Evolutionary conservation across 805 yeast genomes (phyloP).

Genomic region (Metschnikowia continentalis): DNA sequence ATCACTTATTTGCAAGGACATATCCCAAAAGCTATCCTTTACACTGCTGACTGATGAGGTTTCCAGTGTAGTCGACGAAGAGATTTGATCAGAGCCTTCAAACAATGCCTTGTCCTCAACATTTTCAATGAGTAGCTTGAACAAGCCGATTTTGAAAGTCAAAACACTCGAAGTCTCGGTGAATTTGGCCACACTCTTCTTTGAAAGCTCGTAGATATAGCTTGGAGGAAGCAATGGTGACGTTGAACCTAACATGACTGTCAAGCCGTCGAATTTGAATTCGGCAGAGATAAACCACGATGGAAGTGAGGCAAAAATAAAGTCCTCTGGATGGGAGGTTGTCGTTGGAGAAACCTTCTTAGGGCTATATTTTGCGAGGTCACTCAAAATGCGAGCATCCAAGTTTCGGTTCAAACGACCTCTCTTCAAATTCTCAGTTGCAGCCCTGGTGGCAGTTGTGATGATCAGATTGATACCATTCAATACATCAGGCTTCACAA

Average conservation of each 20-base stretch:
- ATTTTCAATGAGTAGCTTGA: background rate
- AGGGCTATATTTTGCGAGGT: slow-evolving; percentile 4
- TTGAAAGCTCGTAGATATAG: slow-evolving; percentile 21
- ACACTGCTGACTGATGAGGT: slow-evolving; percentile 19
- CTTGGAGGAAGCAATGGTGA: slow-evolving; percentile 31
- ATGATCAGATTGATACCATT: slow-evolving; percentile 30
- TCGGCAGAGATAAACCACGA: slow-evolving; percentile 30
- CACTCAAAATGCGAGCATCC: slow-evolving; percentile 20
- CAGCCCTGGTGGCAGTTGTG: slow-evolving; percentile 21
- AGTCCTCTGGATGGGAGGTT: background rate
- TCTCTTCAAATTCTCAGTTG: slow-evolving; percentile 21
- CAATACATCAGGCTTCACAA: slow-evolving; percentile 28
- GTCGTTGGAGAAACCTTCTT: background rate
- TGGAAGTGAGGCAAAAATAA: slow-evolving; percentile 26
- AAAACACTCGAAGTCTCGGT: slow-evolving; percentile 16
- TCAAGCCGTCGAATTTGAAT: slow-evolving; percentile 15
- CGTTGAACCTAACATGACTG: slow-evolving; percentile 32
- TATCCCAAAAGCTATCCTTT: slow-evolving; percentile 22
- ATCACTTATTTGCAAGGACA: slow-evolving; percentile 14
- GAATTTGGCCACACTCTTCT: slow-evolving; percentile 10
- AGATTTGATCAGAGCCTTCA: background rate
- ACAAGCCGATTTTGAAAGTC: slow-evolving; percentile 1
- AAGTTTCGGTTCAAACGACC: slow-evolving; percentile 29
- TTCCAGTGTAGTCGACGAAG: slow-evolving; percentile 26
- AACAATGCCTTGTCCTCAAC: background rate